Base-by-base conservation (phyloP, 2,329 filamentous ascomycete genomes). In the Rhytidhysteron rufulum region DNA sequence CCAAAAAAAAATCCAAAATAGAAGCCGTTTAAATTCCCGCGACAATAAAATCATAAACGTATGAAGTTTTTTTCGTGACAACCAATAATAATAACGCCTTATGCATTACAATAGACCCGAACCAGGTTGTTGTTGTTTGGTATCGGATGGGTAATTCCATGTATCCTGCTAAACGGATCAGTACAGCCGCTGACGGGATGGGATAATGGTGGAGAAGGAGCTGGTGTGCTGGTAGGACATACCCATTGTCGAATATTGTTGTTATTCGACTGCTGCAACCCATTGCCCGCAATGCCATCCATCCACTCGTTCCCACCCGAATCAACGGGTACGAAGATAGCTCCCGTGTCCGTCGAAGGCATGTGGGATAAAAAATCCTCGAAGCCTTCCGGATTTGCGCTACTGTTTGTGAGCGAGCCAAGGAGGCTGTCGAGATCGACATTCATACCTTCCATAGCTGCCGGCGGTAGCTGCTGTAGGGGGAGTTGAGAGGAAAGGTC, bases 251-350 rank as follows among this genome's bases (percentile, higher is more conserved):
- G 29, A 22, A 24, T 27, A 19, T 24, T 18, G 34, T 8, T 20
- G 35, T 13, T 25, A 13, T 30, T 37, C 17, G 24, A 8, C 7
- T 27, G 7, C 24, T 27, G 24, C 24, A 27, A 27, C n/a, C 25
- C 20, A 13, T 16, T 30, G 20, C 9, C 22, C 5, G 25, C 36
- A 43, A 49, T 34, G 44, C 43, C 37, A 15, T 49, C 50, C 2
- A 40, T 42, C 53, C 51, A 64, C 9, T 58, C 56, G 21, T 25
- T 24, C 16, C 37, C 45, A 10, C 43, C 45, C 11, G 43, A 47
- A 41, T 65, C 60, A 2, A 59, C 59, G 4, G 62, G 62, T 32
- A 65, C 57, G 31, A 64, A 65, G 16, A 65, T 65, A 3, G 62
- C 60, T 5, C 58, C 53, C 9, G 50, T 44, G 19, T 63, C 60